Base-by-base conservation (phyloP, 257 asterid species). In the Ocimum tenuiflorum region DNA sequence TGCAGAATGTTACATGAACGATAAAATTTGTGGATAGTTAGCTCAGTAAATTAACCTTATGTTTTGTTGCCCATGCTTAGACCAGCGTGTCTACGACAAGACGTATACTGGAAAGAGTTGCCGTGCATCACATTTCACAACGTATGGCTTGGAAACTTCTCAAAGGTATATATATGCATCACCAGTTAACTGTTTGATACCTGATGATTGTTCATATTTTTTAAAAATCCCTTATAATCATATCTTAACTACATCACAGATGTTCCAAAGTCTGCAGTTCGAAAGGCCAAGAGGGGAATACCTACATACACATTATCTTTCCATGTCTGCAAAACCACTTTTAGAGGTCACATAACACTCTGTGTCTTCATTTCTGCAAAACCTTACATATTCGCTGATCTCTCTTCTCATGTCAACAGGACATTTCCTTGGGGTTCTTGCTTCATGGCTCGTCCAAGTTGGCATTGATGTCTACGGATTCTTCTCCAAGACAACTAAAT, bases 71-170 rank as follows among this genome's bases (percentile, higher is more conserved):
- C 23, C 53, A 49, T 71, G 59, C 56, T 69, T 79, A 89, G 97
- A 82, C 86, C 38, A 87, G 85, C 29, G 95, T 94, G 49, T 74
- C 78, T 39, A 94, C 97, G 12, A 94, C 95, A 4, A 80, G 95
- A 57, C 87, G 97, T 1, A 60, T 88, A 57, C 85, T 94, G 62
- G 96, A 94, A 76, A 83, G 99, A 74, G 77, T 94, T 49, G 85
- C 96, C 6, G 90, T 90, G 53, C 95, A 86, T 60, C 78, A 86
- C 69, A 84, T 80, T 72, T 94, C 99, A 51, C 96, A 73, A 52
- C 89, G 95, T 47, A 64, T 88, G 86, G 99, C 99, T 45, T 90
- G 96, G 91, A 94, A 94, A 70, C 96, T 94, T 65, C 89, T 94
- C 77, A 94, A 94, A 81, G 97, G 99, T 92, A 79, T 15, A 8